Base-by-base conservation (phyloP, 805 yeast genomes). In the Teunomyces stri region DNA sequence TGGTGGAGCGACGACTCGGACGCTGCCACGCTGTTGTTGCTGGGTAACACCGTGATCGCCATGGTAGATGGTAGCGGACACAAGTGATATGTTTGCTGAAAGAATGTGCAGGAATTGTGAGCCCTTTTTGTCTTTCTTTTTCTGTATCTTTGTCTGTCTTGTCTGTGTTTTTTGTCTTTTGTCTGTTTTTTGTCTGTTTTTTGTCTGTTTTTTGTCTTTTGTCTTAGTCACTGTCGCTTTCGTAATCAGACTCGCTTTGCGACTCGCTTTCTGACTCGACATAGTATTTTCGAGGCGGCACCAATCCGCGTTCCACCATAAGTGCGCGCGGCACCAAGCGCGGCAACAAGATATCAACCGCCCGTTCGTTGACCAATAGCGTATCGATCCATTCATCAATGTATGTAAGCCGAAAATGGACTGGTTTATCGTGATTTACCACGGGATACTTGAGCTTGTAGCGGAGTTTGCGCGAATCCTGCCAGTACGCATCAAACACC, bases 371-470 rank as follows among this genome's bases (percentile, higher is more conserved):
- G 1, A 59, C 69, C 21, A 85, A 62, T 41, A 92, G 60, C 35
- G 68, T 66, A 56, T 92, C 96, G 0, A 82, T 77, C 58, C 84
- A 78, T 59, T 84, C 92, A 63, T 92, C 98, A 68, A 92, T 74
- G 57, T 81, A 76, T 4, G 57, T 57, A 16, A 71, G 28, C 18
- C 70, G 66, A 45, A 81, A 63, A 29, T 60, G 27, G 27, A 9
- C 11, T 3, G 27, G 6, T 25, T 4, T 25, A 11, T 25, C 10
- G 11, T 9, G 6, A 2, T 6, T 3, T 1, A 25, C 10, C 27
- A 25, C 27, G 4, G 27, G 27, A 25, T 25, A 49, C 53, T 66
- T 61, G 7, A 72, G 65, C 43, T 55, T 60, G 20, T 57, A 13
- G 48, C 88, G 70, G 43, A 92, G 65, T 59, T 87, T 88, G 33